Conservation (phyloP, 345 rosid genomes). For the Excoecaria agallocha region DNA sequence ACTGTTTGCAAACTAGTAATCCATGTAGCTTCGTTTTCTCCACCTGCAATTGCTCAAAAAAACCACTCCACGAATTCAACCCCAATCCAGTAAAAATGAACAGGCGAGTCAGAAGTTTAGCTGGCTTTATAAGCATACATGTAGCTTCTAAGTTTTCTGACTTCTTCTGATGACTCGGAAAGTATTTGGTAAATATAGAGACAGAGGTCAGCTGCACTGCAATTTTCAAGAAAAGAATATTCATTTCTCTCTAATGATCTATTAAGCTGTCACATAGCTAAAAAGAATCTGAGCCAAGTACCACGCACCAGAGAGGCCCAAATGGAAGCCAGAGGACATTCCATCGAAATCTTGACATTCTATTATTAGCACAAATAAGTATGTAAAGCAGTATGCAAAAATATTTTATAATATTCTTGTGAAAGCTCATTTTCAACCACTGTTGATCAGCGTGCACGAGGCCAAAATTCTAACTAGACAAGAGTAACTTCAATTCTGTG, state of each 20-base stretch:
- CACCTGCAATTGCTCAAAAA: constrained; percentile 5
- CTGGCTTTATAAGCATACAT: constrained; percentile 77
- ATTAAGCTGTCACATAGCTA: no score
- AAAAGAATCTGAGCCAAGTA: background rate
- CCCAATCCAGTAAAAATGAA: background rate
- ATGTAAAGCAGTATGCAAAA: no score
- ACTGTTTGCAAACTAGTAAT: background rate
- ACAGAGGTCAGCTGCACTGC: constrained; percentile 68
- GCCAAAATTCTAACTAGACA: background rate
- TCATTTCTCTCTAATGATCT: background rate
- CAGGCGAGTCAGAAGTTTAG: constrained; percentile 25
- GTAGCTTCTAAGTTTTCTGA: constrained; percentile 71
- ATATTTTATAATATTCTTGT: no score
- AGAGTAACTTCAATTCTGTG: background rate
- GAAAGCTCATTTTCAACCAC: background rate
- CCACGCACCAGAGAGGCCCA: constrained; percentile 74
- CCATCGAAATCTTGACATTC: constrained; percentile 83
- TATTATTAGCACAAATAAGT: no score
- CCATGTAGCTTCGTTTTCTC: background rate
- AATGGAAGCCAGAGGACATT: constrained; percentile 89
- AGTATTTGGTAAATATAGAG: constrained; percentile 67
- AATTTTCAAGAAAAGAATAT: constrained; percentile 9
- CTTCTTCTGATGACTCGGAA: constrained; percentile 70
- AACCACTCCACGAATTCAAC: background rate
- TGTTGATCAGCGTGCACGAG: no score